These are phyloP conservation scores for Coemansia sp. DNA, from an alignment of 192 early-diverging fungal species.

Conservation along the genomic window DNA sequence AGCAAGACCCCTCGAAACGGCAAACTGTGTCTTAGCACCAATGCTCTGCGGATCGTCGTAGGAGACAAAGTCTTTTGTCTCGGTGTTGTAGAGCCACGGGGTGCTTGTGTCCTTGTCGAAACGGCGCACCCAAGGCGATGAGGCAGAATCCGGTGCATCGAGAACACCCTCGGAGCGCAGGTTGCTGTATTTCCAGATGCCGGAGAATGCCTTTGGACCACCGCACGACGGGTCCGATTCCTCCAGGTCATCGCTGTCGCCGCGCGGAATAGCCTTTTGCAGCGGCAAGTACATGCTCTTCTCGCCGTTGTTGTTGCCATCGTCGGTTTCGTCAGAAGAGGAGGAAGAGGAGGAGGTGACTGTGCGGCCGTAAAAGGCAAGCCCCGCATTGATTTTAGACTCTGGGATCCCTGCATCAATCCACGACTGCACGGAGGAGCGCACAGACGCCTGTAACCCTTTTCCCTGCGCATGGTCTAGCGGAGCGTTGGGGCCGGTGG, in stretches of 20 bases:
- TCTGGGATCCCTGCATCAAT: conserved; percentile 62
- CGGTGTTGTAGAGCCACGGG: conserved; percentile 72
- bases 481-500: conserved; percentile 67
- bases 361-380: conserved; percentile 66
- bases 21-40: conserved; percentile 57
- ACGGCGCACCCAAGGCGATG: conserved; percentile 59
- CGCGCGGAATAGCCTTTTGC: conserved; percentile 51
- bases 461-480: conserved; percentile 36
- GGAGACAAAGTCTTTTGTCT: conserved; percentile 63
- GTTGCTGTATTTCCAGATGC: conserved; percentile 68
- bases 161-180: conserved; percentile 61
- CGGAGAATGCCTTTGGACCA: conserved; percentile 55
- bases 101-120: conserved; percentile 63
- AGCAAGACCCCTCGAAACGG: conserved; percentile 50
- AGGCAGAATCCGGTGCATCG: conserved; percentile 48
- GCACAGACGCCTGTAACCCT: conserved; percentile 46
- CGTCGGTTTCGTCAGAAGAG: not conserved
- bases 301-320: conserved; percentile 16
- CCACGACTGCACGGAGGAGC: conserved; percentile 55
- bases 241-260: conserved; percentile 58
- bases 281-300: conserved; percentile 43
- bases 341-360: conserved; percentile 32
- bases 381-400: conserved; percentile 60
- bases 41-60: conserved; percentile 62
- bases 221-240: conserved; percentile 41